Conservation (phyloP, 2,329 filamentous ascomycete species). For the Harringtonia lauricola region DNA sequence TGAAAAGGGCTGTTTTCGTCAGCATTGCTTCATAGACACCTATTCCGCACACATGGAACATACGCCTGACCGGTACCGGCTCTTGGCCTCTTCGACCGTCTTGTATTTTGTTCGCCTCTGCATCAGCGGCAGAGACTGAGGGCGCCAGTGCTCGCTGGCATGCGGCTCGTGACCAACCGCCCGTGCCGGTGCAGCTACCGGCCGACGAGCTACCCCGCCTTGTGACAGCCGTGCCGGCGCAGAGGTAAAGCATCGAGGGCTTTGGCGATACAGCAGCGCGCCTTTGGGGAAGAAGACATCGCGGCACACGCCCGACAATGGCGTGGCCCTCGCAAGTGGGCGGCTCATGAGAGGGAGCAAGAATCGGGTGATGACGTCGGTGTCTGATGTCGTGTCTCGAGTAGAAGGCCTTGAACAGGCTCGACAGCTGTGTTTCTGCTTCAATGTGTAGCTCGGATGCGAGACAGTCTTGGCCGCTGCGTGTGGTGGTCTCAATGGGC, state of each 20-base stretch:
- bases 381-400: no score
- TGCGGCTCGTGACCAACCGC: not conserved
- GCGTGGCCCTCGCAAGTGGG: constrained; percentile 6
- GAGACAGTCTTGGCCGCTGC: no score
- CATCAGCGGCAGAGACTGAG: constrained; percentile 16
- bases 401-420: no score
- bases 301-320: constrained; percentile 6
- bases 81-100: constrained; percentile 49
- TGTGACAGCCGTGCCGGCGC: not conserved
- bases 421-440: no score
- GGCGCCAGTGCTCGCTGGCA: constrained; percentile 13
- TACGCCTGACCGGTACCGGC: constrained; percentile 45
- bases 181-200: constrained; percentile 1
- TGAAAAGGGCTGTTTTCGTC: constrained; percentile 65
- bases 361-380: no score
- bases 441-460: no score
- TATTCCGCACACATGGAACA: constrained; percentile 9
- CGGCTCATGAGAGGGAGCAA: constrained; percentile 4
- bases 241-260: constrained; percentile 1
- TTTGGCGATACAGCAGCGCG: not conserved
- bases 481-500: no score
- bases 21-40: not conserved
- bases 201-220: not conserved
- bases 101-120: constrained; percentile 32
- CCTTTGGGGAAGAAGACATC: constrained; percentile 1